Evolutionary conservation across 768 basidiomycete species (phyloP).

Genomic region (Lentinus tigrinus): DNA sequence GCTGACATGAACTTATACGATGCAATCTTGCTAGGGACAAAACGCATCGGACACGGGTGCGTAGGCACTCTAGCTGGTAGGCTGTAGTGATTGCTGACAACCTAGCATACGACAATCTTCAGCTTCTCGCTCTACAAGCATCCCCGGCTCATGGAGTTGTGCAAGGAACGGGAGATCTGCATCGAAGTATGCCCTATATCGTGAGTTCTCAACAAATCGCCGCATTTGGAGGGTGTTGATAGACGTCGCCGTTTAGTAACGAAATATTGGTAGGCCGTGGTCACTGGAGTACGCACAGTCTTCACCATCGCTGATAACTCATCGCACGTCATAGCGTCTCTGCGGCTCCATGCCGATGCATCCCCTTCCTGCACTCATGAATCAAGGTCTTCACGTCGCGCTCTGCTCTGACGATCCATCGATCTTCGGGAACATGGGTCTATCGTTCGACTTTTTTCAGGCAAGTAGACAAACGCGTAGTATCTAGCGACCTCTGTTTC

Average conservation of each 20-base stretch:
- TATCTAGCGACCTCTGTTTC: neutral
- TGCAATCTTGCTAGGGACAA: conserved; percentile 74
- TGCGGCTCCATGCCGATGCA: conserved; percentile 82
- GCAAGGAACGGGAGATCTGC: conserved; percentile 59
- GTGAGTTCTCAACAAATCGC: conserved; percentile 52
- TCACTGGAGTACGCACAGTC: neutral
- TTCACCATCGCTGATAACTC: neutral
- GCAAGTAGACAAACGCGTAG: conserved; percentile 30
- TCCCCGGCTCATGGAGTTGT: conserved; percentile 66
- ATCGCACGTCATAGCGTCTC: conserved; percentile 46
- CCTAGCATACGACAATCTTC: too few species aligned
- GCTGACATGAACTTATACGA: conserved; percentile 77
- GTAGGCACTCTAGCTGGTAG: neutral
- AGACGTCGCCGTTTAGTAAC: conserved; percentile 46
- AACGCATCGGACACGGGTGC: conserved; percentile 80
- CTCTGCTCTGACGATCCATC: conserved; percentile 77
- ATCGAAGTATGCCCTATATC: conserved; percentile 82
- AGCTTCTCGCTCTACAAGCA: conserved; percentile 80
- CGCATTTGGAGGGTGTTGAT: neutral
- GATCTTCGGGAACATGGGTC: conserved; percentile 74
- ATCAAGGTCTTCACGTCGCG: conserved; percentile 69
- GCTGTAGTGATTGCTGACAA: too few species aligned
- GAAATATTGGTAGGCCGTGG: conserved; percentile 56
- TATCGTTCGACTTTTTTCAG: conserved; percentile 80
- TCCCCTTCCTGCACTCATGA: conserved; percentile 66